Conservation (phyloP, 139 green algal genomes). For the Gonium pectorale region DNA sequence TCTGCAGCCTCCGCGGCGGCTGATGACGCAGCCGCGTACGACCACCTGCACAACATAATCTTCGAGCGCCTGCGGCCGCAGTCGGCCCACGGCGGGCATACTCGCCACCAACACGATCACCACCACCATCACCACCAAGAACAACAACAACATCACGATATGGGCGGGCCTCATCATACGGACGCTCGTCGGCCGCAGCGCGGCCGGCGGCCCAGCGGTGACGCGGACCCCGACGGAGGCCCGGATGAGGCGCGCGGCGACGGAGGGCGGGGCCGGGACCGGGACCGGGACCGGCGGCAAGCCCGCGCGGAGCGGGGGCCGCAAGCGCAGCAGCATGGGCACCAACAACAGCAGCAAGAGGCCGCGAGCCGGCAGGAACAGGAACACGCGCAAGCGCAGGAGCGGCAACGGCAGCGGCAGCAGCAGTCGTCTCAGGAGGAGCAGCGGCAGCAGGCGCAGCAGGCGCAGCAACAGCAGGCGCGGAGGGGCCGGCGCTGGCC, state of each 20-base stretch:
- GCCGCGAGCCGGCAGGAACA: neutral
- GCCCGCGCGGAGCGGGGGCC: neutral
- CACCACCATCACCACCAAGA: constrained; percentile 11
- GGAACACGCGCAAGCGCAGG: neutral
- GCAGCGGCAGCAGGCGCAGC: neutral
- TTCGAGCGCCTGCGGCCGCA: constrained; percentile 4
- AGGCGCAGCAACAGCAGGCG: neutral
- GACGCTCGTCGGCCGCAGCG: too few species aligned
- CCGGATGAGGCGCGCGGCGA: too few species aligned
- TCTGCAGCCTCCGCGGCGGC: neutral
- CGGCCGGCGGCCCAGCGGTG: too few species aligned
- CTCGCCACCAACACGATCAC: neutral
- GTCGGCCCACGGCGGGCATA: neutral
- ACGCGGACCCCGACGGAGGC: too few species aligned
- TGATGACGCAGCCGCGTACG: constrained; percentile 7
- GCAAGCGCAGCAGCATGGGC: neutral
- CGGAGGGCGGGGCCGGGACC: too few species aligned
- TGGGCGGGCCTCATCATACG: too few species aligned
- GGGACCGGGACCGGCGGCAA: neutral
- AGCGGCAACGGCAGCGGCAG: neutral
- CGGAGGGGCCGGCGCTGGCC: constrained; percentile 6
- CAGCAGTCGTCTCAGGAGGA: neutral
- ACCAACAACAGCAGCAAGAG: neutral
- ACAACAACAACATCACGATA: too few species aligned
- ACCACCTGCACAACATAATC: constrained; percentile 22